Evolutionary conservation across 139 green algal genomes (phyloP).

Genomic region (Haematococcus sp.): DNA sequence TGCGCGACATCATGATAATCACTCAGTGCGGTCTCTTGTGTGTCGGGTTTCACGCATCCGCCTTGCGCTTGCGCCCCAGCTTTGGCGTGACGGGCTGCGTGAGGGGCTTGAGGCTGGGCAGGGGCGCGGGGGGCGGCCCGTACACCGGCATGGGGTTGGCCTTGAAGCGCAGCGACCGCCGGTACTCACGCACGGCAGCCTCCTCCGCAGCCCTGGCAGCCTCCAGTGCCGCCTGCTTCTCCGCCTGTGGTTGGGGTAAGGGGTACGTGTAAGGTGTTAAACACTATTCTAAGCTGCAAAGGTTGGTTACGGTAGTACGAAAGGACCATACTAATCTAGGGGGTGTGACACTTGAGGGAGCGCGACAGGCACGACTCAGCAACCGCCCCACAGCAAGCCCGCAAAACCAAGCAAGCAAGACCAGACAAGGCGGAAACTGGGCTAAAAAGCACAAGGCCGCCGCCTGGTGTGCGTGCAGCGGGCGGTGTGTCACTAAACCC

Average conservation of each 20-base stretch:
- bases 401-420: too few species aligned
- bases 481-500: too few species aligned
- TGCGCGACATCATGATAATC: not conserved
- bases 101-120: constrained; percentile 19
- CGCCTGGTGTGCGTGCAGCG: too few species aligned
- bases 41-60: not conserved
- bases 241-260: constrained; percentile 25
- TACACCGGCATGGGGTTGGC: constrained; percentile 41
- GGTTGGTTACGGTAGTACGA: too few species aligned
- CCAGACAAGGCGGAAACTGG: too few species aligned
- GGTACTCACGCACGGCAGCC: constrained; percentile 27
- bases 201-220: constrained; percentile 20
- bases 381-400: too few species aligned
- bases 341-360: too few species aligned
- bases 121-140: constrained; percentile 14
- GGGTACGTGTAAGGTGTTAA: not conserved
- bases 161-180: constrained; percentile 30
- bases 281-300: not conserved
- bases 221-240: constrained; percentile 20
- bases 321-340: not conserved
- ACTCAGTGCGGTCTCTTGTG: not conserved
- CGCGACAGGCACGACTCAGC: too few species aligned
- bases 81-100: constrained; percentile 34
- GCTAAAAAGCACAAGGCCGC: too few species aligned
- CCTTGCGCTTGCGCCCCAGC: constrained; percentile 7